Percentiles rank a stretch among this genome's conserved stretches.
Evolutionary conservation across 352 stramenopile genomes (phyloP).

Genomic region (Thraustochytrium sp.): DNA sequence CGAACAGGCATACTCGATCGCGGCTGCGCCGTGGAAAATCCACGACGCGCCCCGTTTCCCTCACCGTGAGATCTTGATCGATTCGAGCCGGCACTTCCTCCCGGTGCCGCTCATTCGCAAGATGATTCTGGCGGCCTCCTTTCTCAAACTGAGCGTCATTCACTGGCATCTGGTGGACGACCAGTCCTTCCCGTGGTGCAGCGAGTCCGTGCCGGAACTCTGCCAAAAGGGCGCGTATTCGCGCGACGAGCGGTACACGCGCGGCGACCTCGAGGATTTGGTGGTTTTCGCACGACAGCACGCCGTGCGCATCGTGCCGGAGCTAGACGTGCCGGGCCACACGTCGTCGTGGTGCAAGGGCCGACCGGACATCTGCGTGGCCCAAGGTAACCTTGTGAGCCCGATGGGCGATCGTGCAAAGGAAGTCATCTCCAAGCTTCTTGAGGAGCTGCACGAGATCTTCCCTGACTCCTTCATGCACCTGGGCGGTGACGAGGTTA

Average conservation of each 20-base stretch:
- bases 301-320: constrained; percentile 60
- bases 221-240: constrained; percentile 40
- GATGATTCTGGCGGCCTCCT: constrained; percentile 52
- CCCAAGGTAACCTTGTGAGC: not conserved
- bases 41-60: constrained; percentile 54
- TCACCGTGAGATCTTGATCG: constrained; percentile 64
- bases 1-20: constrained; percentile 39
- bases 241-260: constrained; percentile 53
- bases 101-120: constrained; percentile 51
- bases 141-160: constrained; percentile 56
- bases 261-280: constrained; percentile 55
- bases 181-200: constrained; percentile 55
- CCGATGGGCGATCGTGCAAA: constrained; percentile 49
- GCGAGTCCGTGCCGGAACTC: constrained; percentile 45
- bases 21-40: constrained; percentile 44
- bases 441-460: constrained; percentile 50
- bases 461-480: constrained; percentile 61
- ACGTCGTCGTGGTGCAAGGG: constrained; percentile 48
- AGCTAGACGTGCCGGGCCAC: constrained; percentile 66
- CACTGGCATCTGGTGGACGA: constrained; percentile 57
- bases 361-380: constrained; percentile 52
- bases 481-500: constrained; percentile 64
- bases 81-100: constrained; percentile 64
- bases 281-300: constrained; percentile 55
- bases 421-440: constrained; percentile 48